Evolutionary conservation across 345 rosid genomes (phyloP).

Genomic region (Trapa bicornis): DNA sequence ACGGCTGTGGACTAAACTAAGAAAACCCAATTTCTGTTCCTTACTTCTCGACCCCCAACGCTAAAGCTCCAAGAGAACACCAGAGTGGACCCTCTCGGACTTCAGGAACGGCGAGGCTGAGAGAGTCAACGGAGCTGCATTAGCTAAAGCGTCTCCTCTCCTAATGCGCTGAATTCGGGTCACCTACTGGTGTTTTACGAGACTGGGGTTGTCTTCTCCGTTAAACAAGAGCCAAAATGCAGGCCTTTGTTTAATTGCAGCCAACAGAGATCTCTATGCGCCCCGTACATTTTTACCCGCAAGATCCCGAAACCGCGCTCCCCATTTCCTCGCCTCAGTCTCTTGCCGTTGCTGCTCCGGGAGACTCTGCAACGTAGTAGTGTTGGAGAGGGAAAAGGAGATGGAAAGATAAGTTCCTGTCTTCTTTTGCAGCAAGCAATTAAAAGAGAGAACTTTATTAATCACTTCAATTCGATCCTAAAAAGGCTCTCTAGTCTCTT

Average conservation of each 20-base stretch:
- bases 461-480: no score
- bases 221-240: conserved; percentile 1
- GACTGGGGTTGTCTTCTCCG: conserved; percentile 1
- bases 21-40: not conserved
- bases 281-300: not conserved
- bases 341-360: not conserved
- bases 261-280: conserved; percentile 3
- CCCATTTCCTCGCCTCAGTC: not conserved
- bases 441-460: not conserved
- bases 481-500: not conserved
- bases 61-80: not conserved
- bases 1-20: not conserved
- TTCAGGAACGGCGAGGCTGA: not conserved
- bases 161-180: not conserved
- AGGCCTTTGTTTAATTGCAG: not conserved
- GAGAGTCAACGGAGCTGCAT: not conserved
- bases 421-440: not conserved
- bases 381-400: not conserved
- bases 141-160: not conserved
- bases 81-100: not conserved
- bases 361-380: not conserved
- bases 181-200: not conserved
- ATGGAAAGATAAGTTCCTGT: not conserved
- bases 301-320: not conserved
- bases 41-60: not conserved